Percentiles rank a stretch among this genome's conserved stretches.
Conservation (phyloP, 192 early-diverging fungal genomes). For the Chytriomyces sp. region DNA sequence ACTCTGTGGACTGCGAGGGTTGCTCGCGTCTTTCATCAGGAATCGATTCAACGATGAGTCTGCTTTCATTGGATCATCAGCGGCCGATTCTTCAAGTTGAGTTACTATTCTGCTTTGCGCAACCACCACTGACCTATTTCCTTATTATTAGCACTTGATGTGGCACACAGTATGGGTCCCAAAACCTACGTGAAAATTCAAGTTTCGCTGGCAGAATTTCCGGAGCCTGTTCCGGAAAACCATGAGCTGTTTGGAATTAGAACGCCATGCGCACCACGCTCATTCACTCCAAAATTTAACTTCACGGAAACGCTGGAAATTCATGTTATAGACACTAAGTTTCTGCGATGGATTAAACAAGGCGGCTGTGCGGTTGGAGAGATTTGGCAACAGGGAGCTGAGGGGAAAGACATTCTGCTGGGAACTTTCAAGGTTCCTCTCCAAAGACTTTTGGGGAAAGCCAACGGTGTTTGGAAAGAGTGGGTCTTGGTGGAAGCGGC, state of each 20-base stretch:
- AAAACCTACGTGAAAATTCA: conserved; percentile 31
- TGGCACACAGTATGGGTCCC: conserved; percentile 34
- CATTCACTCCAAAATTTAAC: conserved; percentile 41
- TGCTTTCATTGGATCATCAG: neutral
- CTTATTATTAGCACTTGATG: conserved; percentile 25
- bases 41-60: neutral
- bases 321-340: conserved; percentile 19
- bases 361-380: conserved; percentile 43
- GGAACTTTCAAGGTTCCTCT: conserved; percentile 47
- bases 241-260: no score
- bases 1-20: conserved; percentile 38
- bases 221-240: no score
- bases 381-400: conserved; percentile 39
- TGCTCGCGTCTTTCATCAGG: conserved; percentile 21
- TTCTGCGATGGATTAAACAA: conserved; percentile 40
- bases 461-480: conserved; percentile 25
- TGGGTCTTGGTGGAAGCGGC: conserved; percentile 35
- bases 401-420: conserved; percentile 34
- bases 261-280: neutral
- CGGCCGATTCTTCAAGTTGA: conserved; percentile 6
- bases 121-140: neutral
- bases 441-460: conserved; percentile 14
- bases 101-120: neutral
- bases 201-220: no score
- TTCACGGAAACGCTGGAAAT: conserved; percentile 16